These are phyloP conservation scores for Dendrostoma leiphaemia DNA, from an alignment of 2,329 filamentous ascomycete species.

Conservation along the genomic window DNA sequence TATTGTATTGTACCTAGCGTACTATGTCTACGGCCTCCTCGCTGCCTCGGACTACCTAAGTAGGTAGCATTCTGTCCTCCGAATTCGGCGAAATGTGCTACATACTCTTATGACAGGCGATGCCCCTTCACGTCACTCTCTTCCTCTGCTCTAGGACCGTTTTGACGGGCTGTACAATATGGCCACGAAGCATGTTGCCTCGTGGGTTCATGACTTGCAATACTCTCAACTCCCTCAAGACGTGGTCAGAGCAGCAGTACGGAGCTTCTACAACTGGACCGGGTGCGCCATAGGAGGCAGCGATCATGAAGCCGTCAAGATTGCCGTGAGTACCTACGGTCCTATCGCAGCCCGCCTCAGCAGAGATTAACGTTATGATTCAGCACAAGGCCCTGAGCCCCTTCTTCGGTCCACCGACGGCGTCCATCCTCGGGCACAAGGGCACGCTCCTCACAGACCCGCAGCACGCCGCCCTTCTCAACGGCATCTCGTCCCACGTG, in stretches of 20 bases:
- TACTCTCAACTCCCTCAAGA: conserved; percentile 37
- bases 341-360: no score
- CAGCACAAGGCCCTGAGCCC: conserved; percentile 15
- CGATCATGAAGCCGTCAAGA: conserved; percentile 41
- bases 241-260: conserved; percentile 42
- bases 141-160: no score
- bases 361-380: no score
- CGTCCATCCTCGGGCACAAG: conserved; percentile 31
- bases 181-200: conserved; percentile 46
- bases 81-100: no score
- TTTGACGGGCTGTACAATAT: no score
- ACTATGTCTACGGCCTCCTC: no score
- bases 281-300: conserved; percentile 52
- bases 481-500: conserved; percentile 54
- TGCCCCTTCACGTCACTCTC: no score
- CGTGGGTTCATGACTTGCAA: conserved; percentile 42
- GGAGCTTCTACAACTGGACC: conserved; percentile 52
- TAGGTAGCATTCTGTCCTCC: no score
- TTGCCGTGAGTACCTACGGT: conserved; percentile 31
- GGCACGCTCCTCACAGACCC: conserved; percentile 36
- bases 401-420: conserved; percentile 30
- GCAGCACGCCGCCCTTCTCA: conserved; percentile 49
- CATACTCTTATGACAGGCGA: no score
- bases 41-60: no score
- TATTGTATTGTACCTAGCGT: no score